phyloP scores from a whole-genome alignment of 768 basidiomycete species.

The Mycena filopes region DNA sequence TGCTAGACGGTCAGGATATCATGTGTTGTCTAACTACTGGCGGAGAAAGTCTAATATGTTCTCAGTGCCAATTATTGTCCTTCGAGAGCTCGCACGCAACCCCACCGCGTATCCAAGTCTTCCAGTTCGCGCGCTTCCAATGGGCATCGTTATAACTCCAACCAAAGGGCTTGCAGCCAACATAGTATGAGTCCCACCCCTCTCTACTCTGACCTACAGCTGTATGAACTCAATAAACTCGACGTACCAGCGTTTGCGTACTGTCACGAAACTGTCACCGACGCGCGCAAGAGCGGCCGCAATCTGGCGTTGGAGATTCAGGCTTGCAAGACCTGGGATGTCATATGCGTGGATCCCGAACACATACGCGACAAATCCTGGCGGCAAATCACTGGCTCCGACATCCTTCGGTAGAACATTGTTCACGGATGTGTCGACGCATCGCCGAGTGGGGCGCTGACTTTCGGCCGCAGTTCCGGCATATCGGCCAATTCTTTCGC shows the following conservation, averaged over 20 bases:
- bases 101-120: not conserved
- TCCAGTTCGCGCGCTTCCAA: not conserved
- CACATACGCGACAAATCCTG: slow-evolving; percentile 14
- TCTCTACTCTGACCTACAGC: not conserved
- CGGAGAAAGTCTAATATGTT: slow-evolving; percentile 13
- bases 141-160: not conserved
- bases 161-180: slow-evolving; percentile 1
- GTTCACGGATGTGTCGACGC: slow-evolving; percentile 19
- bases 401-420: slow-evolving; percentile 11
- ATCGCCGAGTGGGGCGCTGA: slow-evolving; percentile 18
- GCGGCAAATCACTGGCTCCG: slow-evolving; percentile 4
- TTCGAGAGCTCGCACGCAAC: not conserved
- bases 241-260: slow-evolving; percentile 6
- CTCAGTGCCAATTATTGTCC: slow-evolving; percentile 1
- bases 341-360: slow-evolving; percentile 20
- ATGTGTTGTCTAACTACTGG: slow-evolving; percentile 7
- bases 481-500: slow-evolving; percentile 15
- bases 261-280: slow-evolving; percentile 9
- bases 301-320: slow-evolving; percentile 5
- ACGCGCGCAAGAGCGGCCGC: not conserved
- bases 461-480: slow-evolving; percentile 10
- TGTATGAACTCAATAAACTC: not conserved
- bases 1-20: slow-evolving; percentile 13
- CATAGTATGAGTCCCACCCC: not conserved
- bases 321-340: slow-evolving; percentile 4